Percentiles rank a stretch among this genome's conserved stretches.
Conservation (phyloP, 2,329 filamentous ascomycete genomes). For the Epichloe elymi region DNA sequence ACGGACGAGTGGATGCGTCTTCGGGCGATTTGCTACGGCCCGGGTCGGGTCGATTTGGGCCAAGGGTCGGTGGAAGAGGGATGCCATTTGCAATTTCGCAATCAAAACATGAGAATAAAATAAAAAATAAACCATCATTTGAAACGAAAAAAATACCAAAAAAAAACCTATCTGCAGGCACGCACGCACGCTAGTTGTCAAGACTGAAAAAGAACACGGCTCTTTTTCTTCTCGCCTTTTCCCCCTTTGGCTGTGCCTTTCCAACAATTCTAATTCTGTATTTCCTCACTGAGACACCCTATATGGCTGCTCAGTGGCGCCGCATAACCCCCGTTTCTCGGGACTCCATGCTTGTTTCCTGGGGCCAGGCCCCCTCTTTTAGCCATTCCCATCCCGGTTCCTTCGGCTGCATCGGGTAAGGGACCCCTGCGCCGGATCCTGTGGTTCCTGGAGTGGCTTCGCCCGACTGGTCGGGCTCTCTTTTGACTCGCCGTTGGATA, state of each 20-base stretch:
- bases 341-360: not conserved
- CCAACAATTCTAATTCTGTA: not conserved
- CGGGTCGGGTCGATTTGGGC: not conserved
- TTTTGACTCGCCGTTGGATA: not conserved
- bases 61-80: not conserved
- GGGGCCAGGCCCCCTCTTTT: not conserved
- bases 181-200: not conserved
- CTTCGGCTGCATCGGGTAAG: not conserved
- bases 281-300: not conserved
- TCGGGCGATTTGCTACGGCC: too few species aligned
- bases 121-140: not conserved
- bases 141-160: not conserved
- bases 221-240: not conserved
- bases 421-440: not conserved
- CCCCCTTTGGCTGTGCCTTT: not conserved
- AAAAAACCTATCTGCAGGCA: not conserved
- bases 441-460: not conserved
- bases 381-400: not conserved
- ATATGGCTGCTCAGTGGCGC: not conserved
- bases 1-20: not conserved
- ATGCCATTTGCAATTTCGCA: not conserved
- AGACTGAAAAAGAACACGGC: not conserved
- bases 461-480: not conserved
- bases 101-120: too few species aligned
- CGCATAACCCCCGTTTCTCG: not conserved